These are phyloP conservation scores for Bacidia rubella DNA, from an alignment of 495 filamentous ascomycete genomes.

Conservation along the genomic window DNA sequence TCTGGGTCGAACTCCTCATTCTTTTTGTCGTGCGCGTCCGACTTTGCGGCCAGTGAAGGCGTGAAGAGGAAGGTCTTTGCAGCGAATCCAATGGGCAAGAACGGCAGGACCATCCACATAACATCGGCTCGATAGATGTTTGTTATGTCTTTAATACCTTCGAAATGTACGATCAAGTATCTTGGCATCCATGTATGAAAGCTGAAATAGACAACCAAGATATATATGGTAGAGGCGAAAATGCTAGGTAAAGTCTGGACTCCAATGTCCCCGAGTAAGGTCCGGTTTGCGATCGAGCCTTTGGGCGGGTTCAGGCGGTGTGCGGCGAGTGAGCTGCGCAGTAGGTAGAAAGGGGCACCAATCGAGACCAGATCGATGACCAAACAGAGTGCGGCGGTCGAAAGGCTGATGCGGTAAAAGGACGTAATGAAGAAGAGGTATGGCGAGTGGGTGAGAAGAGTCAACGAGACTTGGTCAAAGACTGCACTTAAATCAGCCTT, in stretches of 20 bases:
- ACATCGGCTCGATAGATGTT: conserved; percentile 41
- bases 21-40: conserved; percentile 24
- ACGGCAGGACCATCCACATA: conserved; percentile 32
- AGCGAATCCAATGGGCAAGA: conserved; percentile 55
- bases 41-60: conserved; percentile 39
- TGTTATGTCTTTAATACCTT: conserved; percentile 48
- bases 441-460: conserved; percentile 57
- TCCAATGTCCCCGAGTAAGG: conserved; percentile 51
- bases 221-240: conserved; percentile 55
- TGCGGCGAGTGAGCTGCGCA: conserved; percentile 48
- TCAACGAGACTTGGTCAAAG: conserved; percentile 55
- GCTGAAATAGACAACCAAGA: conserved; percentile 47
- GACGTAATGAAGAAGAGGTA: conserved; percentile 52
- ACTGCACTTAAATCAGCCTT: conserved; percentile 26
- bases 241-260: conserved; percentile 50
- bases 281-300: conserved; percentile 43
- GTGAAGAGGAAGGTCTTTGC: conserved; percentile 63
- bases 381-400: conserved; percentile 42
- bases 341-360: conserved; percentile 54
- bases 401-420: conserved; percentile 56
- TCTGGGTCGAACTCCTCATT: conserved; percentile 35
- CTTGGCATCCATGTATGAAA: conserved; percentile 51
- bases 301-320: conserved; percentile 40
- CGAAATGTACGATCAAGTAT: conserved; percentile 56
- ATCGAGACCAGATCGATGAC: conserved; percentile 51